phyloP scores from a whole-genome alignment of 163 green algal species.

The Chloromonas sp. region DNA sequence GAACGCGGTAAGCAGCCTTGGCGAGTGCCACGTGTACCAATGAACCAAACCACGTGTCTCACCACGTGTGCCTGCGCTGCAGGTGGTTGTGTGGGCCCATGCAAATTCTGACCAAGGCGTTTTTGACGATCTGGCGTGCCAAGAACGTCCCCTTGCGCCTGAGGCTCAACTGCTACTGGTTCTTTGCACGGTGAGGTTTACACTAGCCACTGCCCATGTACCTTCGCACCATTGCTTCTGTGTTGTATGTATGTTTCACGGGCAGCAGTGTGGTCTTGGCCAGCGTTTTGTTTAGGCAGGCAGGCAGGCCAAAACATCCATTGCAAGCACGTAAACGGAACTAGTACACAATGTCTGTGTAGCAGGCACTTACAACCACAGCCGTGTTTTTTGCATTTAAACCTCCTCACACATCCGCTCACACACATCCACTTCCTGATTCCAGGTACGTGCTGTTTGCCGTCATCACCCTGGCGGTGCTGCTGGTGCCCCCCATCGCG shows the following conservation, averaged over 20 bases:
- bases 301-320: too few species aligned
- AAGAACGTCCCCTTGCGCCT: slow-evolving; percentile 32
- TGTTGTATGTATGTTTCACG: background rate
- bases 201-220: background rate
- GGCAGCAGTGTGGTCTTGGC: background rate
- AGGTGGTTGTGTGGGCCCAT: slow-evolving; percentile 59
- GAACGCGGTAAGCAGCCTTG: too few species aligned
- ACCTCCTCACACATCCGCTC: background rate
- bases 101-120: slow-evolving; percentile 58
- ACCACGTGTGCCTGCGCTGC: background rate
- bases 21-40: too few species aligned
- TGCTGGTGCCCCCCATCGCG: slow-evolving; percentile 16
- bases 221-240: background rate
- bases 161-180: slow-evolving; percentile 54
- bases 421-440: too few species aligned
- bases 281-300: background rate
- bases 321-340: too few species aligned
- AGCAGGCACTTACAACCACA: too few species aligned
- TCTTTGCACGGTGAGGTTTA: slow-evolving; percentile 16
- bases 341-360: too few species aligned
- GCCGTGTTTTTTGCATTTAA: background rate
- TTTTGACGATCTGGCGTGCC: slow-evolving; percentile 40
- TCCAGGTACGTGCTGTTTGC: slow-evolving; percentile 56
- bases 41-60: too few species aligned
- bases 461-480: slow-evolving; percentile 31